Base-by-base conservation (phyloP, 2,329 filamentous ascomycete genomes). In the Aureobasidium leucospermi region DNA sequence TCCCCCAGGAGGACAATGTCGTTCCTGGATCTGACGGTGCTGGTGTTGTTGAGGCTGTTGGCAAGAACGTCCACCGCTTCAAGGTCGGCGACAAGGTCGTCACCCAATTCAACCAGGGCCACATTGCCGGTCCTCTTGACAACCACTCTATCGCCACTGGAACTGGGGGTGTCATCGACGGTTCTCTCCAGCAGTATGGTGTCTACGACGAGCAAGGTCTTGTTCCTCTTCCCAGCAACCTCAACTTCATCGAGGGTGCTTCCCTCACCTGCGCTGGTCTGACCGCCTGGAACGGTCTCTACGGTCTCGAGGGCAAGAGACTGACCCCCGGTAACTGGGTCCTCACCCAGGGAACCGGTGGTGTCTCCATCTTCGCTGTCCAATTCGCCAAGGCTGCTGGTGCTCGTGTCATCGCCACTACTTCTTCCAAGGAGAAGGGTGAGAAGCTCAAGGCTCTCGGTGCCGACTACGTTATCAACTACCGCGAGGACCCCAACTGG, bases 281-380 rank as follows among this genome's bases (percentile, higher is more conserved):
- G 53, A 78, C 74, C 1, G 79, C 80, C 0, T 82, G 79, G 79
- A 81, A 82, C 65, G 77, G 75, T 0, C 70, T 82, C 6, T 81
- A 79, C 63, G 80, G 80, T 10, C 65, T 81, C 4, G 68, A 75
- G 64, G 70, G 71, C 45, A 69, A 68, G 60, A 66, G 67, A 6
- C 60, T 75, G 6, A 70, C 68, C 61, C 67, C 72, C 1, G 76
- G 74, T 1, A 67, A 75, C 45, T 75, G 69, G 56, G 84, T 89
- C 3, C 76, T 89, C 36, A 85, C 85, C 1, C 84, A 88, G 71
- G 86, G 86, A n/a, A 88, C 85, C 0, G 86, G 86, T 19, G 86
- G 86, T 60, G 86, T 89, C 7, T 82, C 79, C 63, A 78, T 88
- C 61, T 87, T 87, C 61, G 85, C 80, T 3, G 70, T 88, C n/a